A percentile compares a stretch with the other conserved stretches of the same genome.
phyloP scores from a whole-genome alignment of 176 grass and related monocot species.

The Guadua angustifolia region DNA sequence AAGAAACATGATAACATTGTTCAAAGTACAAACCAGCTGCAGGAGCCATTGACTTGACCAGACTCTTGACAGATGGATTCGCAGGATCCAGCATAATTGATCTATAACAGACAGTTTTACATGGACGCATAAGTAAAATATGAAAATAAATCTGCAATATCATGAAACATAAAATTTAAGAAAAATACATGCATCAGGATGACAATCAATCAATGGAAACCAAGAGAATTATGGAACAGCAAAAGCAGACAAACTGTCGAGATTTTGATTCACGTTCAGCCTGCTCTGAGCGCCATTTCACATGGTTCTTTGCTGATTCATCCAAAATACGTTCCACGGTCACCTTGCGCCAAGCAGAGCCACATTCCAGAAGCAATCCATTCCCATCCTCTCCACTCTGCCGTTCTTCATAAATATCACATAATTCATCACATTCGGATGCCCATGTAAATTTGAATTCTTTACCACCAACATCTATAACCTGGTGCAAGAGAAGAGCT shows the following conservation, averaged over 20 bases:
- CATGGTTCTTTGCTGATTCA: constrained; percentile 90
- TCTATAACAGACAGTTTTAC: constrained; percentile 54
- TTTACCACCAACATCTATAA: constrained; percentile 89
- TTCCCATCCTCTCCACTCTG: constrained; percentile 77
- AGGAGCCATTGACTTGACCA: constrained; percentile 92
- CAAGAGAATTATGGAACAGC: constrained; percentile 46
- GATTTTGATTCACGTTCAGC: constrained; percentile 88
- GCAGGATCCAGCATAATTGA: constrained; percentile 85
- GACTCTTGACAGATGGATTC: constrained; percentile 97
- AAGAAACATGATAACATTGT: constrained; percentile 45
- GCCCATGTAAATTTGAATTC: constrained; percentile 87
- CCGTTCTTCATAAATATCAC: constrained; percentile 94
- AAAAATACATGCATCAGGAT: constrained; percentile 20
- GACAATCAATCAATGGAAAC: constrained; percentile 38
- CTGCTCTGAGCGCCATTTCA: constrained; percentile 95
- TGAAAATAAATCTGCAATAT: constrained; percentile 22
- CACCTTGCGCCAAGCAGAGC: constrained; percentile 92
- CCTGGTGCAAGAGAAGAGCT: constrained; percentile 54
- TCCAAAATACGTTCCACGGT: constrained; percentile 93
- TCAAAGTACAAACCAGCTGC: constrained; percentile 62
- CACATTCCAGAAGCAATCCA: constrained; percentile 87
- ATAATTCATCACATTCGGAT: constrained; percentile 70
- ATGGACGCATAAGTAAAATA: constrained; percentile 23
- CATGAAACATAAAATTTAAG: constrained; percentile 24
- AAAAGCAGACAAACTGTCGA: constrained; percentile 83